A percentile compares a stretch with the other conserved stretches of the same genome.
Evolutionary conservation across 768 basidiomycete genomes (phyloP).

Genomic region (Leccinum arenicola): DNA sequence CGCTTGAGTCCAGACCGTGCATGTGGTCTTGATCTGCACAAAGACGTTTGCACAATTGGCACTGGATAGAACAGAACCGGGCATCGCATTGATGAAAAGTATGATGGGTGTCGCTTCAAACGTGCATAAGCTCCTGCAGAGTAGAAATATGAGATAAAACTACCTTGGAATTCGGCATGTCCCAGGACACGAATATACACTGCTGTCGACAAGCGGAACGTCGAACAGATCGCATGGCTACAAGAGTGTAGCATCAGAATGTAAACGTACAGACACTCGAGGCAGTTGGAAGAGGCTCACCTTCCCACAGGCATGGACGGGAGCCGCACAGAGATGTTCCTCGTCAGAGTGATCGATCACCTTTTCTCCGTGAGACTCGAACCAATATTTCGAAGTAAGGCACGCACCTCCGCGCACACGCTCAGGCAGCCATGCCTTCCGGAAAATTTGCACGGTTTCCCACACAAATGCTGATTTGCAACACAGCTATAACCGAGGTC

Average conservation of each 20-base stretch:
- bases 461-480: conserved; percentile 53
- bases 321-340: conserved; percentile 53
- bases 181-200: conserved; percentile 39
- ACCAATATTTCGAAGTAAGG: neutral
- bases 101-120: conserved; percentile 44
- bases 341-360: conserved; percentile 44
- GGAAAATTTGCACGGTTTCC: conserved; percentile 43
- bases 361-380: conserved; percentile 26
- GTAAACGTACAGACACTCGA: neutral
- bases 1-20: conserved; percentile 42
- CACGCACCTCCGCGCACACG: conserved; percentile 49
- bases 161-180: conserved; percentile 45
- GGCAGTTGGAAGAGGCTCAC: conserved; percentile 23
- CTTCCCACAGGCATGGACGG: conserved; percentile 54
- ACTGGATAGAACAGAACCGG: conserved; percentile 50
- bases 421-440: conserved; percentile 50
- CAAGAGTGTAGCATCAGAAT: neutral
- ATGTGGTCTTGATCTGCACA: conserved; percentile 40
- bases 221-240: conserved; percentile 43
- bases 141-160: neutral
- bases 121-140: neutral
- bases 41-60: conserved; percentile 43
- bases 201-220: conserved; percentile 29
- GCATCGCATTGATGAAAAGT: conserved; percentile 48
- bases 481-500: conserved; percentile 41